Base-by-base conservation (phyloP, 2,329 filamentous ascomycete species). In the Epichloe gansuensis region DNA sequence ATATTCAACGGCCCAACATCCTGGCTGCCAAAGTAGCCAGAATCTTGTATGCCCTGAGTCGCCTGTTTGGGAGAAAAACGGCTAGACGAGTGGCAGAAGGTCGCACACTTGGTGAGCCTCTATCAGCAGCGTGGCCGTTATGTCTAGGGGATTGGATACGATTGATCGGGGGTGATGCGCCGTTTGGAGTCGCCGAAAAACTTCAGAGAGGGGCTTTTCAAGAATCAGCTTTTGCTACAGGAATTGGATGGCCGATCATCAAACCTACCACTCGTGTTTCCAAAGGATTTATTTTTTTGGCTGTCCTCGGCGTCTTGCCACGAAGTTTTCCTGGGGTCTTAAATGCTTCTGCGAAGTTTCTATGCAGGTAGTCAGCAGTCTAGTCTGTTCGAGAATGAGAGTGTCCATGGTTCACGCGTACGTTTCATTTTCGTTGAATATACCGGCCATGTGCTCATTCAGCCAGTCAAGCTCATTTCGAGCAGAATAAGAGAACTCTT, bases 391-490 rank as follows among this genome's bases (percentile, higher is more conserved):
- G 17, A 11, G 13, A 17, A 5, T 11, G 17, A 13, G 12, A 15
- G 21, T 43, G 15, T 37, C 11, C 23, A 47, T 41, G 42, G 42
- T 50, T 11, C 28, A 57, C 57, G 50, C 65, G 63, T 80, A 96
- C 93, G 90, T 81, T 70, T 91, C 82, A 64, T 90, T 86, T 61
- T 85, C 83, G 62, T 83, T 85, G 67, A 97, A 95, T 63, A 98
- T 88, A 57, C 95, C 89, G 48, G 82, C 82, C 91, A 98, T 96
- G 68, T 98, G 93, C 72, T 97, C 93, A 64, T 98, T 97, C 61
- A 98, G 75, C 93, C 93, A 98, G 66, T 97, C 91, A 63, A 97
- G 75, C 68, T 98, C 93, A 70, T 97, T 95, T 54, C 88, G 82
- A 56, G 88, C 91, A 34, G 90, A 89, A 71, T 88, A 97, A 44